These are phyloP conservation scores for Mallotus japonicus DNA, from an alignment of 441 rosid species.

Conservation along the genomic window DNA sequence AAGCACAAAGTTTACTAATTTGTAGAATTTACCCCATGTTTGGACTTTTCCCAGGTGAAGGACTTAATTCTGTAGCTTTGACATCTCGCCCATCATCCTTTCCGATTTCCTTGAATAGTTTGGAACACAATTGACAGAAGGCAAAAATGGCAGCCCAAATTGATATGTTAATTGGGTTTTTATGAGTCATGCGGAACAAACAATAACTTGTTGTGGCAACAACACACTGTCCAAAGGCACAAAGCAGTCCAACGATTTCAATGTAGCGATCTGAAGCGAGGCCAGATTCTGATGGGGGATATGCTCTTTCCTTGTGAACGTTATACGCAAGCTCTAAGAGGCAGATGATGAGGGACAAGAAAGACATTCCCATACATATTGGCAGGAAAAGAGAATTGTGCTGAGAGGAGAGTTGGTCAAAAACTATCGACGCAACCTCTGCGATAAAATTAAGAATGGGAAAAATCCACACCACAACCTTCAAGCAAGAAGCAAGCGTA, in stretches of 20 bases:
- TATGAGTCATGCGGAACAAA: background rate
- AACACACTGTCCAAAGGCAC: background rate
- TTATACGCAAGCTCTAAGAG: background rate
- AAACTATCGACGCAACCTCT: background rate
- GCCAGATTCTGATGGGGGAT: background rate
- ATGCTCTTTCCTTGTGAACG: background rate
- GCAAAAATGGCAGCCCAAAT: conserved; percentile 3
- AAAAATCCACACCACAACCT: conserved; percentile 7
- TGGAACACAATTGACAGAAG: background rate
- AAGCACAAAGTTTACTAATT: no score
- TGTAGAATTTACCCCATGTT: no score
- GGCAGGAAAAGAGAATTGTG: background rate
- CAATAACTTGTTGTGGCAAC: background rate
- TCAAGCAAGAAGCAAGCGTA: background rate
- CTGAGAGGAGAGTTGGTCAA: background rate
- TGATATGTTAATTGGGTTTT: background rate
- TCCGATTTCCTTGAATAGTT: background rate
- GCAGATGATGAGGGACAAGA: background rate
- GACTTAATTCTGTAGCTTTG: no score
- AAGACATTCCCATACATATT: background rate
- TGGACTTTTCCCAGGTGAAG: no score
- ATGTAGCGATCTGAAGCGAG: background rate
- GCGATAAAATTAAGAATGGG: background rate
- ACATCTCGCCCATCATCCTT: background rate
- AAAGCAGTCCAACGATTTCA: background rate